Evolutionary conservation across 139 green algal genomes (phyloP), one percentile per base, ranked within the genome.

Genomic region (Coelastrella sp.): DNA sequence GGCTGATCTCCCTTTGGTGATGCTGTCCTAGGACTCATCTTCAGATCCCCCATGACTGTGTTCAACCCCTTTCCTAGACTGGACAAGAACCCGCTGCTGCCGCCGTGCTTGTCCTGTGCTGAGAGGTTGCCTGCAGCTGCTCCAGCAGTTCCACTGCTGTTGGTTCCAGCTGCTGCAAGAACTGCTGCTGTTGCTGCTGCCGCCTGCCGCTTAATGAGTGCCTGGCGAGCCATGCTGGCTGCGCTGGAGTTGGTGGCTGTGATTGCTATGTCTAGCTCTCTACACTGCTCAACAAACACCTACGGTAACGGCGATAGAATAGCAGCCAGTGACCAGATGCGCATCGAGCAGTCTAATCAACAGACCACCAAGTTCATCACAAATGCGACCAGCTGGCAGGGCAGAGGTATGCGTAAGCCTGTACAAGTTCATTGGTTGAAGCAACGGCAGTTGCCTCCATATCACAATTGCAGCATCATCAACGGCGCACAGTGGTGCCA

Each of bases 251-350:
- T 70, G 70, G 73, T 83, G 10, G 88, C 74, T 19, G 93, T 90
- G 15, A 97, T 93, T 15, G 87, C 78, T 4, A 98, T 91, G 73
- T 95, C 96, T 87, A 98, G 90, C 87, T 93, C 84, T 6, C 94
- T 88, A 75, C 93, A 96, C 85, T 96, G 94, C 92, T 96, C 94
- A 63, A 94, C 92, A 83, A 96, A 91, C 35, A 96, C 94, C 92
- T 96, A 58, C 73, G 63, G 59, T 11, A 7, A 59, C 24, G n/a
- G n/a, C n/a, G n/a, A n/a, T n/a, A 17, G 20, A 56, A 24, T 8
- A 49, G 59, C 80, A 73, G 19, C 49, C 22, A 8, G 10, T 27
- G 78, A 22, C n/a, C 3, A 11, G 14, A 79, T 17, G 35, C 35
- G 3, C n/a, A 49, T 49, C 35, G 1, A 49, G 35, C 1, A 49